Evolutionary conservation across 2,329 filamentous ascomycete species (phyloP).

Genomic region (Cryphonectria naterciae): DNA sequence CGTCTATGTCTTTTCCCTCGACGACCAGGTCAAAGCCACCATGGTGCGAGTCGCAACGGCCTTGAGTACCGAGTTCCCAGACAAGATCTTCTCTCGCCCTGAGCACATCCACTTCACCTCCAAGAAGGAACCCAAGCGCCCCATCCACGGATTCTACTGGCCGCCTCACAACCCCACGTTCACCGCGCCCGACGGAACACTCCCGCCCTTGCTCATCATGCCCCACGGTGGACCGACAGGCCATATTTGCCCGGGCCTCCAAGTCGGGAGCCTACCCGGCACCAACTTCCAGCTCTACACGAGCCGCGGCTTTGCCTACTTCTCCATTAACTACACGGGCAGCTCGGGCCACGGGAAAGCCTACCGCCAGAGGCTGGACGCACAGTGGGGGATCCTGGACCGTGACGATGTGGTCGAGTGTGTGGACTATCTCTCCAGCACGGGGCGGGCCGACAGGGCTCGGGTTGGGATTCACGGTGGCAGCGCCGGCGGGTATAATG

Average conservation of each 20-base stretch:
- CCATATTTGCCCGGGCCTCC: conserved; percentile 47
- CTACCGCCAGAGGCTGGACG: conserved; percentile 54
- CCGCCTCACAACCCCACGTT: conserved; percentile 53
- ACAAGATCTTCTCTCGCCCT: conserved; percentile 41
- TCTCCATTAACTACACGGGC: conserved; percentile 56
- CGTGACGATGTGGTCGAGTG: conserved; percentile 53
- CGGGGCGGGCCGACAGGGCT: conserved; percentile 41
- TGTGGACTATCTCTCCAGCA: conserved; percentile 45
- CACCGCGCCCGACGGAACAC: conserved; percentile 40
- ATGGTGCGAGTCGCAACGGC: conserved; percentile 38
- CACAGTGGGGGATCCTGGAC: conserved; percentile 56
- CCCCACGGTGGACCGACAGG: conserved; percentile 58
- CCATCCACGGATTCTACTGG: conserved; percentile 52
- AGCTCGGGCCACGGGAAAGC: conserved; percentile 54
- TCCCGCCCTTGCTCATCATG: conserved; percentile 54
- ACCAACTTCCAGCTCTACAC: conserved; percentile 54
- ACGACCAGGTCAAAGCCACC: conserved; percentile 25
- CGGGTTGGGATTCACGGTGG: conserved; percentile 54
- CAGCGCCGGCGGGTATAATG: conserved; percentile 59
- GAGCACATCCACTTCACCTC: conserved; percentile 40
- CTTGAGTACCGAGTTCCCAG: conserved; percentile 38
- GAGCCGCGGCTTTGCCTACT: conserved; percentile 56
- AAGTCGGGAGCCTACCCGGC: conserved; percentile 35
- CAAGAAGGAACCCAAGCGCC: conserved; percentile 35
- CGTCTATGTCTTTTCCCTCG: conserved; percentile 42